These are phyloP conservation scores for Calonectria multiphialidica DNA, from an alignment of 2,329 filamentous ascomycete species.

Conservation along the genomic window DNA sequence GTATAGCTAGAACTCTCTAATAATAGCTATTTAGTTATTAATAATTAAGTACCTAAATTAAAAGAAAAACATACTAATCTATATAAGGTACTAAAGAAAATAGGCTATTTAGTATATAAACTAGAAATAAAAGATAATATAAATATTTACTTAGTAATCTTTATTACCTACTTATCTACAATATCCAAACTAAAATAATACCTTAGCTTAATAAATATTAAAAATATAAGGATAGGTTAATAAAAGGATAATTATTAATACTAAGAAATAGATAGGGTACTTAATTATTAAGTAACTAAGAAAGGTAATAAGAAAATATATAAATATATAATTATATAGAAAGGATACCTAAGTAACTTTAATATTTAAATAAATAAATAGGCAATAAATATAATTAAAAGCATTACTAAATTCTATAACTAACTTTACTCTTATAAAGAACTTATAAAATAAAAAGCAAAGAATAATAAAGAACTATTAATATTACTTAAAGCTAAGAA, in stretches of 20 bases:
- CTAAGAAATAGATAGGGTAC: background rate
- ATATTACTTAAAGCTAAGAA: too few relatives aligned
- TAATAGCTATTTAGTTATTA: background rate
- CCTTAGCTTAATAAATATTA: background rate
- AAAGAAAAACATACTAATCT: background rate
- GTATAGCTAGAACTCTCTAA: background rate
- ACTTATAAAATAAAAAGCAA: too few relatives aligned
- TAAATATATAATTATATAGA: background rate
- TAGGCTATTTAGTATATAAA: background rate
- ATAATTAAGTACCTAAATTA: background rate
- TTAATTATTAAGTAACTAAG: background rate
- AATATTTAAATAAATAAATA: background rate
- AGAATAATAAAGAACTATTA: too few relatives aligned
- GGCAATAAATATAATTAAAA: background rate
- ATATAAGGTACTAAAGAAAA: background rate
- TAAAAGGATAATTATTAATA: background rate
- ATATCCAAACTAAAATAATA: background rate
- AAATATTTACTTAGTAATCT: background rate
- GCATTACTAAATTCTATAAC: too few relatives aligned
- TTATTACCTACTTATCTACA: background rate
- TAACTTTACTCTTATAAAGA: too few relatives aligned
- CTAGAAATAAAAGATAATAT: background rate
- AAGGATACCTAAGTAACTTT: background rate
- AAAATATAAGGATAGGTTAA: background rate
- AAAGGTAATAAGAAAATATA: background rate